Evolutionary conservation across 2,329 filamentous ascomycete species (phyloP).

Genomic region (Plectosphaerella sp.): DNA sequence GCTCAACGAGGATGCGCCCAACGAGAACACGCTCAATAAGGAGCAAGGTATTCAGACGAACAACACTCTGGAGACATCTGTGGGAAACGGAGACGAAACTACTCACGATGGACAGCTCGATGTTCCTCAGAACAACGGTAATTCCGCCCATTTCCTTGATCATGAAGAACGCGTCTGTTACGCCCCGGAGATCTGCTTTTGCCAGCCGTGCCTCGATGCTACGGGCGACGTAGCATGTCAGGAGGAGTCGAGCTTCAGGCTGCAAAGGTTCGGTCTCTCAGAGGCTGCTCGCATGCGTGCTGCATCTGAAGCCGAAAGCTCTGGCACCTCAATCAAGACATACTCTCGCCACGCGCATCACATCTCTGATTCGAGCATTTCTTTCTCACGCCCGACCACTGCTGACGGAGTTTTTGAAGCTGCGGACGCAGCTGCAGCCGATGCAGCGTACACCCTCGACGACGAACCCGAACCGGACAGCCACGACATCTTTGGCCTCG

Average conservation of each 20-base stretch:
- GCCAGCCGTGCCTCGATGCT: slow-evolving; percentile 1
- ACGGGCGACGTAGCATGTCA: not conserved
- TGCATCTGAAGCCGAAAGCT: not conserved
- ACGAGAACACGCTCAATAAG: slow-evolving; percentile 1
- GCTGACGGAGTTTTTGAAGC: slow-evolving; percentile 20
- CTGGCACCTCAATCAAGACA: not conserved
- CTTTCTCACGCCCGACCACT: slow-evolving; percentile 14
- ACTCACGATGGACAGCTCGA: not conserved
- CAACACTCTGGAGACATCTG: not conserved
- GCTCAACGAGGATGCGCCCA: not conserved
- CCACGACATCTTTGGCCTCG: not conserved
- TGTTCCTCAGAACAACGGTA: slow-evolving; percentile 7
- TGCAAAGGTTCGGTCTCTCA: not conserved
- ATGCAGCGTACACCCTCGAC: not conserved
- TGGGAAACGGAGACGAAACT: not conserved
- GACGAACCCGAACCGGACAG: slow-evolving; percentile 1
- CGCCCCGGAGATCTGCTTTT: slow-evolving; percentile 8
- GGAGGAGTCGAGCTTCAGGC: slow-evolving; percentile 1
- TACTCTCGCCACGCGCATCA: not conserved
- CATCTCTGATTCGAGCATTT: slow-evolving; percentile 4
- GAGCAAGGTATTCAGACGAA: not conserved
- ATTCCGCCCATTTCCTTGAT: slow-evolving; percentile 2
- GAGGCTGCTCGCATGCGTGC: not conserved
- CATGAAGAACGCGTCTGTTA: slow-evolving; percentile 2
- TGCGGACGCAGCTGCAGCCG: slow-evolving; percentile 3